Evolutionary conservation across 1,284 basidiomycete genomes (phyloP).

Genomic region (Sporisorium scitamineum): DNA sequence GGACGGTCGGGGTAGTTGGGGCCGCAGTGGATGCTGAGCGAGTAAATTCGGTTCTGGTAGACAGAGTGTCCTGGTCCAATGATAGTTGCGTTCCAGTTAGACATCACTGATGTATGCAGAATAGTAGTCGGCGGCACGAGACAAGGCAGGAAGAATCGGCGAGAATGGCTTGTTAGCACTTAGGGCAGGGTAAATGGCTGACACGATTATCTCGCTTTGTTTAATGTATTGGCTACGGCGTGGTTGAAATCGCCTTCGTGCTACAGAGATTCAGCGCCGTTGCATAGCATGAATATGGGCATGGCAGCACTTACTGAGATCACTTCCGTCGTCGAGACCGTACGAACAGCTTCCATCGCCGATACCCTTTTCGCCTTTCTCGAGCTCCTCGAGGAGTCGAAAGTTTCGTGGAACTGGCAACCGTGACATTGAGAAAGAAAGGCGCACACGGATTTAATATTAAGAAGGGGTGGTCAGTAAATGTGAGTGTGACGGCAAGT

Average conservation of each 20-base stretch:
- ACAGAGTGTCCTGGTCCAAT: conserved; percentile 94
- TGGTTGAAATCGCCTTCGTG: not conserved
- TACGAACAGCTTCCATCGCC: conserved; percentile 98
- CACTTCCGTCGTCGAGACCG: conserved; percentile 72
- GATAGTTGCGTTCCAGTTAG: conserved; percentile 98
- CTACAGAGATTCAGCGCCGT: not conserved
- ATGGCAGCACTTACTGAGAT: conserved; percentile 59
- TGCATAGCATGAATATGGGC: not conserved
- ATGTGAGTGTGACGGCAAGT: not conserved
- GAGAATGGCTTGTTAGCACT: not conserved
- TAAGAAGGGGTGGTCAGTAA: not conserved
- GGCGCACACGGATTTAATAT: too few species aligned
- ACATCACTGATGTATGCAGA: conserved; percentile 75
- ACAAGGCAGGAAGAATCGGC: not conserved
- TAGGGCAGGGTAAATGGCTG: not conserved
- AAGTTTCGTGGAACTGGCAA: conserved; percentile 91
- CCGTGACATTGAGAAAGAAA: not conserved
- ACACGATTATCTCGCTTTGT: not conserved
- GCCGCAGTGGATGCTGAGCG: conserved; percentile 88
- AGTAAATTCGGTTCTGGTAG: conserved; percentile 98
- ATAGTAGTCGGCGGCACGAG: not conserved
- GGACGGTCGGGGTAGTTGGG: conserved; percentile 83
- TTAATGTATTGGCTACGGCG: not conserved
- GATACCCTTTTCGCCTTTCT: conserved; percentile 99
- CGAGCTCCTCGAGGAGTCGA: conserved; percentile 87